These are phyloP conservation scores for Grammothele lineata DNA, from an alignment of 768 basidiomycete species.

Conservation along the genomic window DNA sequence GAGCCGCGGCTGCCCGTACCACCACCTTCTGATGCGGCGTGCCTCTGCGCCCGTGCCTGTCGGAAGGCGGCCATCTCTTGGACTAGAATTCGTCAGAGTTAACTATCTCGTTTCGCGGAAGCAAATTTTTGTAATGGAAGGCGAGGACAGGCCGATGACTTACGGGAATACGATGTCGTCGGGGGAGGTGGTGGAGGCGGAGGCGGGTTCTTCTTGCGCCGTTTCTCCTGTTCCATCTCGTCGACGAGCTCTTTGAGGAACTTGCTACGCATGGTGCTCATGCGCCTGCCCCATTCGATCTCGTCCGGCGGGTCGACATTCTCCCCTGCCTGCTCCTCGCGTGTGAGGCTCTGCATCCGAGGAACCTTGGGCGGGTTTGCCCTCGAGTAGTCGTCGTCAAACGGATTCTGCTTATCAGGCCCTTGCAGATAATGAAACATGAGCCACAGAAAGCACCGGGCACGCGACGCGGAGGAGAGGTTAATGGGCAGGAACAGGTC, in stretches of 20 bases:
- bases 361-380: slow-evolving; percentile 62
- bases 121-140: background rate
- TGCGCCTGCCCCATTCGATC: slow-evolving; percentile 69
- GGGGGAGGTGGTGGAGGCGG: slow-evolving; percentile 22
- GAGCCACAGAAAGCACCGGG: slow-evolving; percentile 78
- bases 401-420: slow-evolving; percentile 63
- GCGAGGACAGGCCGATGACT: background rate
- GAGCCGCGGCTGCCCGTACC: slow-evolving; percentile 22
- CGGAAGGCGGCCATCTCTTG: slow-evolving; percentile 16
- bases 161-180: slow-evolving; percentile 12
- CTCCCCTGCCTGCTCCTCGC: slow-evolving; percentile 54
- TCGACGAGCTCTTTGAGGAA: slow-evolving; percentile 71
- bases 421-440: slow-evolving; percentile 79
- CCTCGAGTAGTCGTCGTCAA: slow-evolving; percentile 61
- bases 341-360: slow-evolving; percentile 48
- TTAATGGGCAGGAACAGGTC: slow-evolving; percentile 82
- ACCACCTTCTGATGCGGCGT: slow-evolving; percentile 13
- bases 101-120: background rate
- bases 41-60: slow-evolving; percentile 16
- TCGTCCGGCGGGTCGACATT: slow-evolving; percentile 80
- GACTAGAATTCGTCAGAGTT: slow-evolving; percentile 3
- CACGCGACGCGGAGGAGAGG: slow-evolving; percentile 69
- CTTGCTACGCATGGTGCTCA: slow-evolving; percentile 66
- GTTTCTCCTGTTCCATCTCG: slow-evolving; percentile 33
- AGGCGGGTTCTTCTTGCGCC: slow-evolving; percentile 35